These are phyloP conservation scores for Lactarius hengduanensis DNA, from an alignment of 768 basidiomycete genomes.

Conservation along the genomic window DNA sequence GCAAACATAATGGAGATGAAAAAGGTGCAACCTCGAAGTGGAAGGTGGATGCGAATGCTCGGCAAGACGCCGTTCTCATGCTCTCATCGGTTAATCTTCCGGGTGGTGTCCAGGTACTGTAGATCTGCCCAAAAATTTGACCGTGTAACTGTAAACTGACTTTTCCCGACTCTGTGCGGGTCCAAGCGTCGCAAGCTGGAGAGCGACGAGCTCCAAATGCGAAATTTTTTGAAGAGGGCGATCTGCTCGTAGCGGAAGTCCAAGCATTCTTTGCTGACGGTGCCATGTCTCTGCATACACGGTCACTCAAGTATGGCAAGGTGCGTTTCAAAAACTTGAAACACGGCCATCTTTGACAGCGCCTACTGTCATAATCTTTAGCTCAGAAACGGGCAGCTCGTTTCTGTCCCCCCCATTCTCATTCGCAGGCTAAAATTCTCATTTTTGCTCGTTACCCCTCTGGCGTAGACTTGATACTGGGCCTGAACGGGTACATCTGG, in stretches of 20 bases:
- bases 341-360: constrained; percentile 4
- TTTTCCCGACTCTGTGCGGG: constrained; percentile 2
- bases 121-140: constrained; percentile 27
- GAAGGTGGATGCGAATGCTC: constrained; percentile 94
- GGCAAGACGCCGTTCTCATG: constrained; percentile 96
- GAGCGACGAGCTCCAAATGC: constrained; percentile 98
- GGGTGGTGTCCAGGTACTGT: constrained; percentile 85
- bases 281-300: constrained; percentile 95
- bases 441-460: constrained; percentile 90
- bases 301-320: constrained; percentile 96
- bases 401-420: constrained; percentile 78
- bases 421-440: constrained; percentile 92
- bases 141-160: neutral
- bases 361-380: constrained; percentile 35
- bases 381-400: constrained; percentile 93
- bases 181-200: constrained; percentile 89
- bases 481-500: constrained; percentile 97
- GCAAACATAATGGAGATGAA: neutral
- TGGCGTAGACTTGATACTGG: constrained; percentile 95
- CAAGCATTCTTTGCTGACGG: constrained; percentile 95
- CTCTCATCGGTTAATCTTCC: constrained; percentile 96
- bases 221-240: constrained; percentile 97
- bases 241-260: constrained; percentile 95
- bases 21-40: constrained; percentile 84
- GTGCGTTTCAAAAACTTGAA: constrained; percentile 39